These are phyloP conservation scores for Elaeis oleifera DNA, from an alignment of 202 grass and related monocot species.

Conservation along the genomic window DNA sequence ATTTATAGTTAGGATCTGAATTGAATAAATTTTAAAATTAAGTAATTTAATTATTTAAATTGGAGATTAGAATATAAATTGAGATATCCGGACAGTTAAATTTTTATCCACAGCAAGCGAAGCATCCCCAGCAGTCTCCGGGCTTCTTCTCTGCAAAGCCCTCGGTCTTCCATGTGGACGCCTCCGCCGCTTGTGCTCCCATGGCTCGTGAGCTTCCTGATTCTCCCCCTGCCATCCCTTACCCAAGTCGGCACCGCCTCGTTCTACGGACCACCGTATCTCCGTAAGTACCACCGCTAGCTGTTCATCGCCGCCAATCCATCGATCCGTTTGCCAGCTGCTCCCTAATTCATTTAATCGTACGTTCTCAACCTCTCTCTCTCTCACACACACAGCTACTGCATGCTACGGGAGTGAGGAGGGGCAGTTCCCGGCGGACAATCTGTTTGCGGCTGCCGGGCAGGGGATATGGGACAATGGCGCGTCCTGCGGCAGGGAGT, in stretches of 20 bases:
- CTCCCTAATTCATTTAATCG: too few species aligned
- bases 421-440: constrained; percentile 30
- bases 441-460: constrained; percentile 33
- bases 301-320: not conserved
- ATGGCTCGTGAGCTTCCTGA: constrained; percentile 3
- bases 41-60: too few species aligned
- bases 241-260: constrained; percentile 42
- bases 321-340: too few species aligned
- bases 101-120: too few species aligned
- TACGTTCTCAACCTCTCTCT: too few species aligned
- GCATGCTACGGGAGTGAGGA: constrained; percentile 27
- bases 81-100: too few species aligned
- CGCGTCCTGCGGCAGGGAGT: constrained; percentile 34
- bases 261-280: constrained; percentile 37
- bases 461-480: constrained; percentile 42
- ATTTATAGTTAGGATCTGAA: too few species aligned
- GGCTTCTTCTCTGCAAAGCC: too few species aligned
- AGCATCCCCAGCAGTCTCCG: too few species aligned
- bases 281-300: constrained; percentile 22
- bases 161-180: too few species aligned
- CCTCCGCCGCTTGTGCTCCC: not conserved
- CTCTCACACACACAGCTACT: constrained; percentile 18
- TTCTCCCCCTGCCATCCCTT: constrained; percentile 11
- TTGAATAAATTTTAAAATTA: too few species aligned
- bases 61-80: too few species aligned